Conservation (phyloP, 768 basidiomycete species). For the Lenzites betulinus region DNA sequence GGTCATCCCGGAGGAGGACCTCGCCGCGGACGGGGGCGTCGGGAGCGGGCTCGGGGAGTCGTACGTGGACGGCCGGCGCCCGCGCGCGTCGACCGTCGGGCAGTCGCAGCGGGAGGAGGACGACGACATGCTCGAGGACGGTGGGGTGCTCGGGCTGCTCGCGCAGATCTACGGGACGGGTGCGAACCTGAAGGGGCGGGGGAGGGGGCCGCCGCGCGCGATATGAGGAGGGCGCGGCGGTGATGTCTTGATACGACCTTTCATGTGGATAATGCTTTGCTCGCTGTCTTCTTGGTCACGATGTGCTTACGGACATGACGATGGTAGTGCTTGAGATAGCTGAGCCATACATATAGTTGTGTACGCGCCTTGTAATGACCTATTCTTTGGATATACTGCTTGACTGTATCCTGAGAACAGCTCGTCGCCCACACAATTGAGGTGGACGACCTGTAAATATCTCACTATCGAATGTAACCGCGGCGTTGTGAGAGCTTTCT, state of each 20-base stretch:
- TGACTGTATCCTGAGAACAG: too few relatives aligned
- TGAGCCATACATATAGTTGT: background rate
- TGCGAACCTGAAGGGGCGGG: slow-evolving; percentile 31
- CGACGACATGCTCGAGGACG: slow-evolving; percentile 71
- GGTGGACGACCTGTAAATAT: too few relatives aligned
- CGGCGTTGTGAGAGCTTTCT: too few relatives aligned
- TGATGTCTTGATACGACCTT: background rate
- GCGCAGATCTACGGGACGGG: slow-evolving; percentile 78
- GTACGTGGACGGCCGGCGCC: slow-evolving; percentile 69
- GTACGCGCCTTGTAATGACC: slow-evolving; percentile 2
- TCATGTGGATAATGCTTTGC: background rate
- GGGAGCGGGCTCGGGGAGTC: slow-evolving; percentile 67
- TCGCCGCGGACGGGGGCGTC: slow-evolving; percentile 55
- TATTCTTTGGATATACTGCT: background rate
- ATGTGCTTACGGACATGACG: background rate
- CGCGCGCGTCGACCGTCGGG: slow-evolving; percentile 24
- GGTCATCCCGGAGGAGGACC: slow-evolving; percentile 47
- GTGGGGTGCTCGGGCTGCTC: slow-evolving; percentile 81
- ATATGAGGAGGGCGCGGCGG: slow-evolving; percentile 18
- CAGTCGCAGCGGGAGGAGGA: slow-evolving; percentile 44
- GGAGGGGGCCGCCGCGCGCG: slow-evolving; percentile 29
- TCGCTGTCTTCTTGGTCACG: background rate
- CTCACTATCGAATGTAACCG: too few relatives aligned
- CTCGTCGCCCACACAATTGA: too few relatives aligned
- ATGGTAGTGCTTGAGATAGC: background rate